Conservation (phyloP, 2,329 filamentous ascomycete genomes). For the Claviceps sp. region DNA sequence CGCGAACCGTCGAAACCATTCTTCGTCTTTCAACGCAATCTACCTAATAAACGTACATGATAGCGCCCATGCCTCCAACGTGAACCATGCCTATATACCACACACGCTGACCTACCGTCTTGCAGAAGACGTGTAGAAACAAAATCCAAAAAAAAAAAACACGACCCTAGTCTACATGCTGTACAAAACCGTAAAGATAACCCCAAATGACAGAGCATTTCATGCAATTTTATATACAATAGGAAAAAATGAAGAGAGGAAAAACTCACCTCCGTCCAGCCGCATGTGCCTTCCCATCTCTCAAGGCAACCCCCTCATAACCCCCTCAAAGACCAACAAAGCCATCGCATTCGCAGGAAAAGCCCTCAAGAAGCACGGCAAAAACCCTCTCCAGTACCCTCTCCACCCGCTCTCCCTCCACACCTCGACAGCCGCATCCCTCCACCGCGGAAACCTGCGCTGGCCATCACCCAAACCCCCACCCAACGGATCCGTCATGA, state of each 20-base stretch:
- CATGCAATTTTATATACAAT: not conserved
- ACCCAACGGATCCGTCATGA: conserved; percentile 90
- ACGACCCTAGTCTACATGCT: not conserved
- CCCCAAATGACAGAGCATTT: not conserved
- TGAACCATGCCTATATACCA: not conserved
- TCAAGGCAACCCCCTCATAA: conserved; percentile 55
- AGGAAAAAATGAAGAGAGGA: not conserved
- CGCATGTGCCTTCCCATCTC: not conserved
- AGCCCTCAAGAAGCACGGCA: conserved; percentile 84
- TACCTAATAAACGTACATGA: too few relatives aligned
- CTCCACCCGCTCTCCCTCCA: conserved; percentile 62
- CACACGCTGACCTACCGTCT: not conserved
- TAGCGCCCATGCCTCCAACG: not conserved
- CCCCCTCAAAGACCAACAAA: conserved; percentile 81
- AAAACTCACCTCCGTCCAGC: not conserved
- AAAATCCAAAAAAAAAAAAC: not conserved
- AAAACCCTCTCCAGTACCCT: conserved; percentile 86
- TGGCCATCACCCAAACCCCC: conserved; percentile 53
- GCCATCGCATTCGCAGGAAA: conserved; percentile 96
- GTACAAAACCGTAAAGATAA: not conserved
- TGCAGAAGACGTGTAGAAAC: not conserved
- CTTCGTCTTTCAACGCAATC: too few relatives aligned
- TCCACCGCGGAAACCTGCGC: conserved; percentile 61
- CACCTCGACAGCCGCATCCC: conserved; percentile 63
- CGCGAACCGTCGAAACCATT: too few relatives aligned